These are phyloP conservation scores for Castanea mollissima DNA, from an alignment of 306 rosid genomes.

Conservation along the genomic window DNA sequence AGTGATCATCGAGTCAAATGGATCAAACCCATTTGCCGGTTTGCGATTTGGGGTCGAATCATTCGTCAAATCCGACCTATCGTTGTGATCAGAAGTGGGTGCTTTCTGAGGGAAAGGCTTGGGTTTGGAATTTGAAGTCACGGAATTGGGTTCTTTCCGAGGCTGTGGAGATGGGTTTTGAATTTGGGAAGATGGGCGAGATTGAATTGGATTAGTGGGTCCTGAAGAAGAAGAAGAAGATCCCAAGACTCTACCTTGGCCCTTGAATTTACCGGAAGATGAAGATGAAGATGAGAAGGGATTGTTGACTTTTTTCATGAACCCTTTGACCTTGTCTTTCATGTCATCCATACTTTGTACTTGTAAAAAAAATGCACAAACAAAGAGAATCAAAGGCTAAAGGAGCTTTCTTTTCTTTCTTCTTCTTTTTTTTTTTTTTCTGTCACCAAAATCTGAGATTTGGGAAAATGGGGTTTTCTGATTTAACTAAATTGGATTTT, in stretches of 20 bases:
- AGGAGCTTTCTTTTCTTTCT: not conserved
- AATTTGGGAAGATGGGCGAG: constrained; percentile 24
- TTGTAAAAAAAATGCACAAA: not conserved
- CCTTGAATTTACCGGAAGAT: constrained; percentile 79
- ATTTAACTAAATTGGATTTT: not conserved
- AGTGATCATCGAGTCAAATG: constrained; percentile 79
- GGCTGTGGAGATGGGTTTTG: constrained; percentile 38
- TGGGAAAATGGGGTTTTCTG: not conserved
- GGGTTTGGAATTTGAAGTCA: constrained; percentile 29
- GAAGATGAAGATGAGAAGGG: constrained; percentile 61
- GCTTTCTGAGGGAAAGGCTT: constrained; percentile 35
- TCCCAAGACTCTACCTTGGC: constrained; percentile 91
- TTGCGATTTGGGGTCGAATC: constrained; percentile 33
- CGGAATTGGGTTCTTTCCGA: constrained; percentile 9
- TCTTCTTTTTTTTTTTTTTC: no score
- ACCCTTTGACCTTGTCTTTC: constrained; percentile 86
- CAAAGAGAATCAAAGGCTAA: not conserved
- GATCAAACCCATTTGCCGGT: constrained; percentile 58
- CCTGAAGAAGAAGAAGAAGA: constrained; percentile 66
- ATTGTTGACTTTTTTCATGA: constrained; percentile 78
- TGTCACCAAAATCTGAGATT: not conserved
- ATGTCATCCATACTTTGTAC: constrained; percentile 57
- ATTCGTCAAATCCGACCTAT: constrained; percentile 7
- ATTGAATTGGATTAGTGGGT: constrained; percentile 33
- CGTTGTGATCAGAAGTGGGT: constrained; percentile 3